Evolutionary conservation across 441 rosid species (phyloP), one percentile per base, ranked within the genome.

Genomic region (Sinapis alba): DNA sequence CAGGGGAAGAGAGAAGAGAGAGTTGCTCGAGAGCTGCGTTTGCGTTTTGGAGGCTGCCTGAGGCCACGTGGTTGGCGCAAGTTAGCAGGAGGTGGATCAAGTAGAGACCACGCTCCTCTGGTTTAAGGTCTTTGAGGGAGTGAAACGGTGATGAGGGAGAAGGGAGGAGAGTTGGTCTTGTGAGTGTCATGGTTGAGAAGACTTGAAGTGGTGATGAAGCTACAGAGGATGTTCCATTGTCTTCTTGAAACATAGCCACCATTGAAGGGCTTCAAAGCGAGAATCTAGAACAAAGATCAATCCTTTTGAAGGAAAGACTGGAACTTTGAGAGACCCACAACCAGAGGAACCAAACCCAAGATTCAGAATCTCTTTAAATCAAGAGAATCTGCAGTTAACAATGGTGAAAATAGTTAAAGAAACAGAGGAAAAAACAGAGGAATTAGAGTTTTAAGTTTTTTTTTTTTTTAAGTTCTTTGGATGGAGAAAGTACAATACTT

Each of bases 71-170:
- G 78, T 89, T 90, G 23, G 92, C 99, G 79, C 99, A 92, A 54
- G 96, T 83, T 56, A 90, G 89, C 83, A 94, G 76, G 68, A 90
- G 79, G 83, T 90, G 98, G 80, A 94, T 92, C 82, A 94, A 78
- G 79, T 86, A 90, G 66, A 94, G 83, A 47, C 99, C 99, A 82
- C 99, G 86, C 78, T 94, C 97, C 72, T 92, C 97, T 1, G 97
- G 89, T 74, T 90, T 92, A 7, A 90, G 88, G 77, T 92, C 97
- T 83, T 79, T 84, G 64, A 91, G 54, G 86, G 90, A 90, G 3
- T 89, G 89, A 74, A 85, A 18, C 23, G 56, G 56, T 18, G 97
- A 43, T 5, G 56, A 88, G 24, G 82, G 36, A 47, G 78, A 64
- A 69, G 89, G 88, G 30, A 82, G 61, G 20, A 81, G 69, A 61